These are phyloP conservation scores for Colletotrichum salicis DNA, from an alignment of 2,329 filamentous ascomycete genomes.

Conservation along the genomic window DNA sequence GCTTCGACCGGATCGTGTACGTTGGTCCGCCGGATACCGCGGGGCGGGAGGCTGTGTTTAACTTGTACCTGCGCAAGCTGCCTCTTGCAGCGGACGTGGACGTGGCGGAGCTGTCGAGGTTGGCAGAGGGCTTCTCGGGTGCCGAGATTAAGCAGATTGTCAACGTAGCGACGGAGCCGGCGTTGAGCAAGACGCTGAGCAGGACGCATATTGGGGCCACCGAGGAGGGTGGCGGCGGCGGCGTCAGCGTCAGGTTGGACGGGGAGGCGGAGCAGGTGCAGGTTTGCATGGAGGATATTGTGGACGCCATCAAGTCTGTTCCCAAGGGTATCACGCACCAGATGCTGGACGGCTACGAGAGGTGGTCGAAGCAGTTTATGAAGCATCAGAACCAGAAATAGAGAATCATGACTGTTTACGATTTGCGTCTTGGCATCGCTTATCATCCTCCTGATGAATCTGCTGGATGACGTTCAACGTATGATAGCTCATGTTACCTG, in stretches of 20 bases:
- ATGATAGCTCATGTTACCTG: background rate
- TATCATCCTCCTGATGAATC: background rate
- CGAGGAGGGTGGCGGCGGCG: slow-evolving; percentile 44
- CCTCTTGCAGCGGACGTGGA: slow-evolving; percentile 72
- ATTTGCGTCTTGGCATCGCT: too few species aligned
- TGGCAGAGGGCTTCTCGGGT: slow-evolving; percentile 83
- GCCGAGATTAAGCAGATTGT: slow-evolving; percentile 77
- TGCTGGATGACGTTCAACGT: background rate
- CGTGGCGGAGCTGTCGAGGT: slow-evolving; percentile 68
- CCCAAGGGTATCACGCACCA: slow-evolving; percentile 68
- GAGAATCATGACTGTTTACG: background rate
- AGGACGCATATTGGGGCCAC: slow-evolving; percentile 29
- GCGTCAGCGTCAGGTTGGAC: background rate
- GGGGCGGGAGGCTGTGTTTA: slow-evolving; percentile 81
- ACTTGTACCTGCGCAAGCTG: slow-evolving; percentile 72
- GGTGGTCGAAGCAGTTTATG: slow-evolving; percentile 56
- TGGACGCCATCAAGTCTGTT: slow-evolving; percentile 55
- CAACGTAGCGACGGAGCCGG: slow-evolving; percentile 52
- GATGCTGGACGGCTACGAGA: slow-evolving; percentile 68
- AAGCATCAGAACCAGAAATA: slow-evolving; percentile 34
- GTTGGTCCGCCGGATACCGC: slow-evolving; percentile 81
- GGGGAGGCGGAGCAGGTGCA: slow-evolving; percentile 8
- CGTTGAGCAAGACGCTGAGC: slow-evolving; percentile 51
- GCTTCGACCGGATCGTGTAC: slow-evolving; percentile 87
- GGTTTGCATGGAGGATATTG: slow-evolving; percentile 56